These are phyloP conservation scores for Fraxinus greggii DNA, from an alignment of 305 asterid genomes.

Conservation along the genomic window DNA sequence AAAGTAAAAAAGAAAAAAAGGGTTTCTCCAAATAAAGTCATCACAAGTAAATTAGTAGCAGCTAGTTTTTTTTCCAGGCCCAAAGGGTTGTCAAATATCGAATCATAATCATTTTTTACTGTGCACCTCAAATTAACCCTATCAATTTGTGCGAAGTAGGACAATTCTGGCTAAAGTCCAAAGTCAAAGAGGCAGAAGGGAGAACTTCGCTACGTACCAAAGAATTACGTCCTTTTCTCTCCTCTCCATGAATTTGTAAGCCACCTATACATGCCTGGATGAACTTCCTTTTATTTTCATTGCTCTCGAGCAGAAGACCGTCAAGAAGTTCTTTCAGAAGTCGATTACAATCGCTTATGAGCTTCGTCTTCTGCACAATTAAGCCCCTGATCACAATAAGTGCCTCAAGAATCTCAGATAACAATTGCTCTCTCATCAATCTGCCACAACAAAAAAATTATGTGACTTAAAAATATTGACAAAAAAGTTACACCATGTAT, in stretches of 20 bases:
- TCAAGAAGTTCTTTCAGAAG: constrained; percentile 94
- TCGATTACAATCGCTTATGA: constrained; percentile 86
- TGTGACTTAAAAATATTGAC: constrained; percentile 9
- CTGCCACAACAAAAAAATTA: constrained; percentile 44
- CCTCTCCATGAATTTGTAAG: constrained; percentile 84
- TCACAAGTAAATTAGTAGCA: constrained; percentile 8
- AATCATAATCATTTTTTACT: not conserved
- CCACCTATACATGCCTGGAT: constrained; percentile 97
- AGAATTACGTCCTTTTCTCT: constrained; percentile 77
- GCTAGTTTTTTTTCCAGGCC: not conserved
- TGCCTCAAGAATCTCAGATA: constrained; percentile 95
- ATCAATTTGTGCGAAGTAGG: constrained; percentile 16
- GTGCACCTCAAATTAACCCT: constrained; percentile 8
- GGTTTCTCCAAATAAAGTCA: constrained; percentile 4
- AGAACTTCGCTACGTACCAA: constrained; percentile 57
- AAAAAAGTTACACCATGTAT: constrained; percentile 3
- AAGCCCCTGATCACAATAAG: constrained; percentile 95
- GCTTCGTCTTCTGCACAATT: constrained; percentile 92
- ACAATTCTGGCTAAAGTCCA: not conserved
- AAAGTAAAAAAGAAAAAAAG: constrained; percentile 4
- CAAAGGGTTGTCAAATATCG: constrained; percentile 6
- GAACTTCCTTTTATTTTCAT: constrained; percentile 86
- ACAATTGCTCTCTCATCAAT: constrained; percentile 85
- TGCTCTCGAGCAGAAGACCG: constrained; percentile 90
- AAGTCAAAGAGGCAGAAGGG: constrained; percentile 9